A percentile compares a stretch with the other conserved stretches of the same genome.
phyloP scores from a whole-genome alignment of 768 basidiomycete genomes.

The Dictyophora rubrovolvata region DNA sequence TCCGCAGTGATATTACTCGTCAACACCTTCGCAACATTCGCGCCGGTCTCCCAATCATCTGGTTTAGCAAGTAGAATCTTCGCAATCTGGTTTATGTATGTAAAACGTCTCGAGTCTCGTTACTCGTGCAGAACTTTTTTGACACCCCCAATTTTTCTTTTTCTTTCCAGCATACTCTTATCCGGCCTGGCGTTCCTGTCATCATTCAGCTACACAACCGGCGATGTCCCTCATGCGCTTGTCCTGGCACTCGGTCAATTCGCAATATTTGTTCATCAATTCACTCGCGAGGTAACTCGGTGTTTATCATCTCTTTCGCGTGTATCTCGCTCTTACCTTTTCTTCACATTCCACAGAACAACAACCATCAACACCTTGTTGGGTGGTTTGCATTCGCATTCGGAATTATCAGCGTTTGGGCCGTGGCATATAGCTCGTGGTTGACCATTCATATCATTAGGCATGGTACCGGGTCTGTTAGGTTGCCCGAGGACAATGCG shows the following conservation, averaged over 20 bases:
- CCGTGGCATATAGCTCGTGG: constrained; percentile 4
- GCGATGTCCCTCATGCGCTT: constrained; percentile 7
- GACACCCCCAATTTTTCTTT: background rate
- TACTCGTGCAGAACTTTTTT: background rate
- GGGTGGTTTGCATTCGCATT: constrained; percentile 8
- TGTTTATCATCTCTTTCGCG: background rate
- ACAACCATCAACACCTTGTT: constrained; percentile 4
- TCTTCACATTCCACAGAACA: background rate
- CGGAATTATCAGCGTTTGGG: constrained; percentile 7
- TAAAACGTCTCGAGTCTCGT: background rate
- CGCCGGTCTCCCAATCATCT: constrained; percentile 5
- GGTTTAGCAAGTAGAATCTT: constrained; percentile 4
- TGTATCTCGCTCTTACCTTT: too few relatives aligned
- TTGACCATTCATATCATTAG: constrained; percentile 2
- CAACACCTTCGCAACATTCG: constrained; percentile 8
- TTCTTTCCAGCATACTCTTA: background rate
- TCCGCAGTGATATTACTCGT: background rate
- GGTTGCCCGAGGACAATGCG: background rate
- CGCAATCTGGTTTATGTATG: constrained; percentile 12
- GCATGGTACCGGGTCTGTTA: constrained; percentile 6
- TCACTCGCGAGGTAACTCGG: background rate
- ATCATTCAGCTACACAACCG: constrained; percentile 1
- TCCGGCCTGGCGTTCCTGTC: constrained; percentile 5
- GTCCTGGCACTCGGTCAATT: constrained; percentile 9
- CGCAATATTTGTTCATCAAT: constrained; percentile 9